phyloP scores from a whole-genome alignment of 2,329 filamentous ascomycete genomes.

The Fusarium keratoplasticum region DNA sequence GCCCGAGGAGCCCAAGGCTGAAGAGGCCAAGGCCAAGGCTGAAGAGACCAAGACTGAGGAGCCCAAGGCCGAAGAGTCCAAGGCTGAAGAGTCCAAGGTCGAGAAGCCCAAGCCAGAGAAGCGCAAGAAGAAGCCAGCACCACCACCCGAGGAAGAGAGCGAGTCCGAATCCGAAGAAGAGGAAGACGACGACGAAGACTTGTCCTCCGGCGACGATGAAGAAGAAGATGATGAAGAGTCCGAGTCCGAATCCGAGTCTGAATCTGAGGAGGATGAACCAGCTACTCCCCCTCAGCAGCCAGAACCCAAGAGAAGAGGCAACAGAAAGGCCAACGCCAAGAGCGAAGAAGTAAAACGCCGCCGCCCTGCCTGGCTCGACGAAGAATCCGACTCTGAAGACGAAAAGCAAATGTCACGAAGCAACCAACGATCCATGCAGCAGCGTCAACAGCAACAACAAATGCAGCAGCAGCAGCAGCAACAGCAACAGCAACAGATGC shows the following conservation, averaged over 20 bases:
- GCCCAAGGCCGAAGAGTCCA: constrained; percentile 14
- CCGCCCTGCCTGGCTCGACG: constrained; percentile 41
- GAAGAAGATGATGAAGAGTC: constrained; percentile 24
- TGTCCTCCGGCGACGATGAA: constrained; percentile 28
- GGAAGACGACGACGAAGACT: constrained; percentile 25
- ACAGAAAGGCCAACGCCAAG: constrained; percentile 20
- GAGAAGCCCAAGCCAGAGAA: constrained; percentile 22
- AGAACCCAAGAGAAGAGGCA: constrained; percentile 13
- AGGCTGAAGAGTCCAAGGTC: constrained; percentile 13
- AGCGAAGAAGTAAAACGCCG: constrained; percentile 17
- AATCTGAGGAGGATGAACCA: constrained; percentile 42
- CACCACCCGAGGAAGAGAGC: constrained; percentile 26
- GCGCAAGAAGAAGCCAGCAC: constrained; percentile 23
- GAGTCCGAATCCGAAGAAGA: constrained; percentile 38
- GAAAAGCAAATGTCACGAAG: constrained; percentile 27
- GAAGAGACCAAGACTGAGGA: constrained; percentile 20
- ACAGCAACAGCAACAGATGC: constrained; percentile 30
- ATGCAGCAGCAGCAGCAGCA: constrained; percentile 33
- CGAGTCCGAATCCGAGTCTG: constrained; percentile 33
- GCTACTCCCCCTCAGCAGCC: constrained; percentile 39
- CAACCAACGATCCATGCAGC: constrained; percentile 3
- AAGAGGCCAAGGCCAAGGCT: background rate
- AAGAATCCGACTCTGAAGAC: constrained; percentile 24
- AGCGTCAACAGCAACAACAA: constrained; percentile 24
- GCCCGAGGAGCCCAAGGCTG: background rate